Evolutionary conservation across 202 grass and related monocot species (phyloP).

Genomic region (Hordeum pubiflorum): DNA sequence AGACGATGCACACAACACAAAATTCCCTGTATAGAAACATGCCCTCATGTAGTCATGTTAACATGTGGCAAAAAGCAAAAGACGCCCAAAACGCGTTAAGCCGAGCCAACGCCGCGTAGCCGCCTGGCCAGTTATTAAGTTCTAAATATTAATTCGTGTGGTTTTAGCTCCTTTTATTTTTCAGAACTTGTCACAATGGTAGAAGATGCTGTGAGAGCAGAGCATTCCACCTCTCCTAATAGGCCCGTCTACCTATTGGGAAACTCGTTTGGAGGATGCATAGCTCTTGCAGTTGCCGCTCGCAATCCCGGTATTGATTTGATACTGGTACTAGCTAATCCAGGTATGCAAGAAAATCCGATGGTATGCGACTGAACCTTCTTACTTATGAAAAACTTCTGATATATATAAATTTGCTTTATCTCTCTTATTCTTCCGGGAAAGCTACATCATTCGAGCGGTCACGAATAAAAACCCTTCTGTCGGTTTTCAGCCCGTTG

Average conservation of each 20-base stretch:
- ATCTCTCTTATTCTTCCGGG: not conserved
- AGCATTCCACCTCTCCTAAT: slow-evolving; percentile 32
- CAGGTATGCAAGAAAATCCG: slow-evolving; percentile 32
- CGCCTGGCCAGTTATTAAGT: not conserved
- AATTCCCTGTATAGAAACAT: not conserved
- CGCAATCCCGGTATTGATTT: slow-evolving; percentile 48
- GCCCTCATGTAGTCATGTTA: not conserved
- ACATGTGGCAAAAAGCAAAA: not conserved
- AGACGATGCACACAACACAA: not conserved
- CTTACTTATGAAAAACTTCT: not conserved
- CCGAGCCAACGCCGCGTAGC: no score
- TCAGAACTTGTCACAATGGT: slow-evolving; percentile 60
- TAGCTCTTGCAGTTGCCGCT: slow-evolving; percentile 65
- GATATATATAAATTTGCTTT: not conserved
- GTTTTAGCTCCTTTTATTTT: slow-evolving; percentile 32
- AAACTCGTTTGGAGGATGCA: slow-evolving; percentile 57
- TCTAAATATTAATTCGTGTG: slow-evolving; percentile 15
- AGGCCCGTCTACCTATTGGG: slow-evolving; percentile 63
- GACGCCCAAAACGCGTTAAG: not conserved
- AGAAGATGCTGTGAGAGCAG: slow-evolving; percentile 43
- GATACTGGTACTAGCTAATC: slow-evolving; percentile 52
- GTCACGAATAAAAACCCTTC: slow-evolving; percentile 45
- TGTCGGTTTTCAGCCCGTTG: slow-evolving; percentile 36
- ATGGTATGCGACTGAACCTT: not conserved
- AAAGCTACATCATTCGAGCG: slow-evolving; percentile 59